A percentile compares a stretch with the other conserved stretches of the same genome.
phyloP scores from a whole-genome alignment of 768 basidiomycete genomes.

The Lactarius quietus region DNA sequence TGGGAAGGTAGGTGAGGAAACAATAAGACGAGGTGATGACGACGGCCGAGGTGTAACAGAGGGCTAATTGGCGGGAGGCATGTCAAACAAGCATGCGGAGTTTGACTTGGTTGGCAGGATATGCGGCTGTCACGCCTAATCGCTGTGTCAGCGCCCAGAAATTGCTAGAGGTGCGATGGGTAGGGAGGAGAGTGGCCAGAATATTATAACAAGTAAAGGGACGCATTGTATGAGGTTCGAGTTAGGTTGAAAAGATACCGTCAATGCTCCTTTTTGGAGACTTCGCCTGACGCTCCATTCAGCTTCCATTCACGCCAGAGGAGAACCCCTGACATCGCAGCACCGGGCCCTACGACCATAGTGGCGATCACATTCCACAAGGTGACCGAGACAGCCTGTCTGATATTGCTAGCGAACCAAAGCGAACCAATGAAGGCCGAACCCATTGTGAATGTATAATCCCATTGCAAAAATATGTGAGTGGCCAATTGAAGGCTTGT shows the following conservation, averaged over 20 bases:
- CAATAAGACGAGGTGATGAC: neutral
- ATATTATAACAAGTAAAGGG: neutral
- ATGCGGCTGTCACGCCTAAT: neutral
- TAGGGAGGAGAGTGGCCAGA: conserved; percentile 1
- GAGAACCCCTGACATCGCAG: conserved; percentile 22
- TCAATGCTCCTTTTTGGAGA: neutral
- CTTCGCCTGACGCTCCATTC: conserved; percentile 5
- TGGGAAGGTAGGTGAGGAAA: too few species aligned
- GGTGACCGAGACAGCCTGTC: conserved; percentile 4
- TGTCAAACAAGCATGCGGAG: too few species aligned
- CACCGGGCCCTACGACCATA: conserved; percentile 17
- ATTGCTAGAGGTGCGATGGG: neutral
- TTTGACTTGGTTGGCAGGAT: too few species aligned
- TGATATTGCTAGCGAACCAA: conserved; percentile 18
- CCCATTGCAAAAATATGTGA: conserved; percentile 21
- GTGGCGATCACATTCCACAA: conserved; percentile 20
- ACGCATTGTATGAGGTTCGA: too few species aligned
- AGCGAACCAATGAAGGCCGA: conserved; percentile 16
- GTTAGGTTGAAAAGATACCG: too few species aligned
- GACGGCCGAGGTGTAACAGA: neutral
- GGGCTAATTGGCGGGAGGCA: too few species aligned
- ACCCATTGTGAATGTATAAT: conserved; percentile 15
- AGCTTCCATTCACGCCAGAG: conserved; percentile 22
- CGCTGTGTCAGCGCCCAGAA: neutral
- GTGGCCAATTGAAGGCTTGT: conserved; percentile 9